These are phyloP conservation scores for Epichloe aotearoae DNA, from an alignment of 2,329 filamentous ascomycete genomes.

Conservation along the genomic window DNA sequence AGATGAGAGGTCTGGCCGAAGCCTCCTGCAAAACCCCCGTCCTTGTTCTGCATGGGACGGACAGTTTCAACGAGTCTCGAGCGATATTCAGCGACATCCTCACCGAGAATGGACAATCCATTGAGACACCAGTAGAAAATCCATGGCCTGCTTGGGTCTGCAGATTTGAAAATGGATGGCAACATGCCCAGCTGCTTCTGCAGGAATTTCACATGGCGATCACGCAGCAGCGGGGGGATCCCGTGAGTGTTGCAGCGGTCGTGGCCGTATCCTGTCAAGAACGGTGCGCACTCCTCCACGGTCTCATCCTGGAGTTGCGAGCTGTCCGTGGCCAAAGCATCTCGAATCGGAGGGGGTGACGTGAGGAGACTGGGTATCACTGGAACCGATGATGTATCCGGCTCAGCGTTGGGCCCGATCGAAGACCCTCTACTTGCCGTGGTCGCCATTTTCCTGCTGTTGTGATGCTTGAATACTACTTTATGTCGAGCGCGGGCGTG, in stretches of 20 bases:
- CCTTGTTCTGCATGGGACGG: slow-evolving; percentile 64
- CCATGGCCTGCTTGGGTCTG: slow-evolving; percentile 88
- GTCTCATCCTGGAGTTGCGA: slow-evolving; percentile 57
- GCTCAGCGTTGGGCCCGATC: slow-evolving; percentile 4
- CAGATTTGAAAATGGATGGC: slow-evolving; percentile 54
- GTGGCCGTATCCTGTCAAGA: slow-evolving; percentile 43
- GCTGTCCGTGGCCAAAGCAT: slow-evolving; percentile 53
- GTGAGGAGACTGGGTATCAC: slow-evolving; percentile 44
- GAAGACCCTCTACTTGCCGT: slow-evolving; percentile 1
- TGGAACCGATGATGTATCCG: slow-evolving; percentile 7
- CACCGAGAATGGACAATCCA: slow-evolving; percentile 61
- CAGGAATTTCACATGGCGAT: slow-evolving; percentile 49
- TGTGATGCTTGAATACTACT: slow-evolving; percentile 6
- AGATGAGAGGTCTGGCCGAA: slow-evolving; percentile 81
- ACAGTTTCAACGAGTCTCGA: slow-evolving; percentile 62
- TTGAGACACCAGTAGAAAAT: slow-evolving; percentile 85
- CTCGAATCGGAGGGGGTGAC: slow-evolving; percentile 46
- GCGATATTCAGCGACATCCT: slow-evolving; percentile 56
- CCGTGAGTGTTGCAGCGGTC: slow-evolving; percentile 54
- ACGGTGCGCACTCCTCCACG: slow-evolving; percentile 53
- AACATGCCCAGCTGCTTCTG: slow-evolving; percentile 45
- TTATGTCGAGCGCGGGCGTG: slow-evolving; percentile 4
- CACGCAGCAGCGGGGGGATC: slow-evolving; percentile 59
- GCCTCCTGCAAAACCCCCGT: slow-evolving; percentile 87
- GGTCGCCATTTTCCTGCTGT: slow-evolving; percentile 5